Conservation (phyloP, 257 asterid genomes). For the Nicotiana undulata region DNA sequence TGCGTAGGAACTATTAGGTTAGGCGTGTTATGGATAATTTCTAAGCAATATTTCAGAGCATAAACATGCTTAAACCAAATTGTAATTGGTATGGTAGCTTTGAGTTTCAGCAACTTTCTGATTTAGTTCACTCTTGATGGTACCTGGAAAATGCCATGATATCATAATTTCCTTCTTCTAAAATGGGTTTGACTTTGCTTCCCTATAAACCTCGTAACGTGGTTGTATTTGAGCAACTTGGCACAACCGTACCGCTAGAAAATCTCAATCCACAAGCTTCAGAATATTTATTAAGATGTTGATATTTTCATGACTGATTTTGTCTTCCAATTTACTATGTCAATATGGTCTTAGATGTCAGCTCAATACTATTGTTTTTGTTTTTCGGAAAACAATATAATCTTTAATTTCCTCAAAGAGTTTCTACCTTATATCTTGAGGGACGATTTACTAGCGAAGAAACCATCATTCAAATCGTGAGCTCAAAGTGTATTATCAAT, state of each 20-base stretch:
- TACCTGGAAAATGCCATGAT: background rate
- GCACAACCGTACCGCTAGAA: accelerated
- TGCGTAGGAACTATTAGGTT: no score
- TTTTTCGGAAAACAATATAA: no score
- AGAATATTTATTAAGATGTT: background rate
- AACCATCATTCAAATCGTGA: background rate
- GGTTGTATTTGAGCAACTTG: background rate
- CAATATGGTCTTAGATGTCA: background rate
- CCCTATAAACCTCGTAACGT: background rate
- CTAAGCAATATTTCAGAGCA: background rate
- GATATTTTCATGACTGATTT: background rate
- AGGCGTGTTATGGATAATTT: no score
- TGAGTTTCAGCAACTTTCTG: background rate
- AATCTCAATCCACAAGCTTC: background rate
- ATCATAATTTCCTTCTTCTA: no score
- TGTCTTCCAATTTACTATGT: background rate
- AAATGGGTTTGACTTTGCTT: background rate
- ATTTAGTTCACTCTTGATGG: background rate
- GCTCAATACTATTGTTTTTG: background rate
- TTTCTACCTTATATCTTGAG: background rate
- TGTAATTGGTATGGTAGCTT: background rate
- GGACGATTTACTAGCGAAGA: background rate
- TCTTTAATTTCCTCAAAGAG: no score
- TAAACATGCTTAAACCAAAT: background rate
- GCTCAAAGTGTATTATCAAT: background rate